Evolutionary conservation across 139 green algal species (phyloP).

Genomic region (Volvox africanus): DNA sequence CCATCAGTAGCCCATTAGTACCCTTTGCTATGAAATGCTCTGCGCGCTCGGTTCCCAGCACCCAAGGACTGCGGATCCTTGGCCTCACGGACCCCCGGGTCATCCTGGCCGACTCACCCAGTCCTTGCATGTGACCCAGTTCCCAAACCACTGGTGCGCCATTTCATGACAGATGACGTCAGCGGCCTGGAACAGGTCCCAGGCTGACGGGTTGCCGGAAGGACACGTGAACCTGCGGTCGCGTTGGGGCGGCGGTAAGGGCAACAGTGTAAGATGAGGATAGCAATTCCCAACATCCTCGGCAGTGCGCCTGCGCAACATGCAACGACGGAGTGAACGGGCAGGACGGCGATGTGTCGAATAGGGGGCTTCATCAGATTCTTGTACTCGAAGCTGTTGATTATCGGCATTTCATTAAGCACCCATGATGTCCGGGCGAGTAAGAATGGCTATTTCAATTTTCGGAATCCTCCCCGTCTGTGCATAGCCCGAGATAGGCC

Average conservation of each 20-base stretch:
- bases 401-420: too few relatives aligned
- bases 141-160: constrained; percentile 81
- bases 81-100: background rate
- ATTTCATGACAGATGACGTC: constrained; percentile 90
- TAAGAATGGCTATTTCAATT: too few relatives aligned
- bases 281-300: background rate
- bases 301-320: too few relatives aligned
- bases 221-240: constrained; percentile 7
- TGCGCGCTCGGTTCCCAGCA: too few relatives aligned
- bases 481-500: background rate
- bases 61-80: too few relatives aligned
- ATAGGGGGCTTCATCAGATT: too few relatives aligned
- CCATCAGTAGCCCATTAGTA: too few relatives aligned
- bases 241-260: background rate
- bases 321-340: too few relatives aligned
- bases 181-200: constrained; percentile 60
- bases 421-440: too few relatives aligned
- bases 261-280: background rate
- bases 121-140: constrained; percentile 85
- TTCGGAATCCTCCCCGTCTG: background rate
- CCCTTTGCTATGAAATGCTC: too few relatives aligned
- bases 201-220: background rate
- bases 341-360: too few relatives aligned
- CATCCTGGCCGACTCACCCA: constrained; percentile 65
- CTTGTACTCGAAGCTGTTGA: too few relatives aligned